These are phyloP conservation scores for Oenanthe sinensis DNA, from an alignment of 129 eudicot species.

Conservation along the genomic window DNA sequence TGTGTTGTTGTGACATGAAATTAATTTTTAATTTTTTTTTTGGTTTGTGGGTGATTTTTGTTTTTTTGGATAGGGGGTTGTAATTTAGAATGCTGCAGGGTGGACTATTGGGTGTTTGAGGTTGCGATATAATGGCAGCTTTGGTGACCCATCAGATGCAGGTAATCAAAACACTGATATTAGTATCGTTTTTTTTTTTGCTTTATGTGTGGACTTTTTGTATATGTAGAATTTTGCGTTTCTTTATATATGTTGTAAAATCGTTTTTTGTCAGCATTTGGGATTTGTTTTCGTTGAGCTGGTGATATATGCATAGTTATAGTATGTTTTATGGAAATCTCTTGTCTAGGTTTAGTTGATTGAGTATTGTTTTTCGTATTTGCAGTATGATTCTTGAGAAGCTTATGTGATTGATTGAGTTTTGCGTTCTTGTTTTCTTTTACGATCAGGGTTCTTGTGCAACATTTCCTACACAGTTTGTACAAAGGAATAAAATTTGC, in stretches of 20 bases:
- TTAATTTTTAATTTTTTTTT: background rate
- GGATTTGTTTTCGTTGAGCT: background rate
- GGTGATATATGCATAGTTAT: background rate
- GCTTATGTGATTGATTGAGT: slow-evolving; percentile 9
- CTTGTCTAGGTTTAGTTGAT: background rate
- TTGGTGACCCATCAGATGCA: slow-evolving; percentile 58
- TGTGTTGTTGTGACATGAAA: background rate
- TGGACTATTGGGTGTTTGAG: slow-evolving; percentile 29
- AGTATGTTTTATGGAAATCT: background rate
- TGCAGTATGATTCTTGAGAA: background rate
- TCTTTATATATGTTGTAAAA: background rate
- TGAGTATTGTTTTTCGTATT: background rate
- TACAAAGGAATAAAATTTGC: slow-evolving; percentile 41
- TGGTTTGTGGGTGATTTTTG: background rate
- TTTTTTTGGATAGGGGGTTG: background rate
- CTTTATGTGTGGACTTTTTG: background rate
- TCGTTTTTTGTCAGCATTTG: background rate
- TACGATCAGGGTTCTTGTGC: slow-evolving; percentile 63
- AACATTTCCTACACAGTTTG: slow-evolving; percentile 34
- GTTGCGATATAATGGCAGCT: slow-evolving; percentile 48
- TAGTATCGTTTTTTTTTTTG: background rate
- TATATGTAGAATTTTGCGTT: background rate
- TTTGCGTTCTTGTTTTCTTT: slow-evolving; percentile 6
- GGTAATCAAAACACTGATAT: slow-evolving; percentile 22
- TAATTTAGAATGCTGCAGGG: slow-evolving; percentile 24